Percentiles rank a stretch among this genome's conserved stretches.
Evolutionary conservation across 1,139 yeast species (phyloP).

Genomic region (Zygosaccharomyces pseudobailii): DNA sequence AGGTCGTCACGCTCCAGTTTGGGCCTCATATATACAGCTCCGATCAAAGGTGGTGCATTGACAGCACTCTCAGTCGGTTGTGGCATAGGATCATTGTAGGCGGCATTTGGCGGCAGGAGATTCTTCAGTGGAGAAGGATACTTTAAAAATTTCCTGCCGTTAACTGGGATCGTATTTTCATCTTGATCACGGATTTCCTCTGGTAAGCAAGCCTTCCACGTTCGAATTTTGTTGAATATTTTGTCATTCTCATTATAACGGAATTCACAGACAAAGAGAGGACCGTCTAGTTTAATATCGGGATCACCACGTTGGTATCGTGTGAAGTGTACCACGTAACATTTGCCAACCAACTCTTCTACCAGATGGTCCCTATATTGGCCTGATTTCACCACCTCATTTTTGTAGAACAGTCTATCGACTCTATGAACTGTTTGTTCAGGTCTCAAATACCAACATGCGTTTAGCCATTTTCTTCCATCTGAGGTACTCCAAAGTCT

Average conservation of each 20-base stretch:
- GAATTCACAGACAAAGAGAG: slow-evolving; percentile 90
- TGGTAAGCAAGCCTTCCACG: slow-evolving; percentile 98
- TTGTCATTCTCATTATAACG: slow-evolving; percentile 89
- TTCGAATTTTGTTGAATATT: slow-evolving; percentile 87
- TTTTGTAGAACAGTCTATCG: slow-evolving; percentile 82
- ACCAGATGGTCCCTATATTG: slow-evolving; percentile 93
- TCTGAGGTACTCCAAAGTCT: slow-evolving; percentile 82
- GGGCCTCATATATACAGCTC: slow-evolving; percentile 80
- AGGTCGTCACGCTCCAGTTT: slow-evolving; percentile 71
- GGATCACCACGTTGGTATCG: slow-evolving; percentile 95
- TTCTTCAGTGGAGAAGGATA: slow-evolving; percentile 81
- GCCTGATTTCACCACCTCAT: slow-evolving; percentile 94
- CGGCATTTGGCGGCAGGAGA: slow-evolving; percentile 68
- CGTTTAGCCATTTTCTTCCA: slow-evolving; percentile 83
- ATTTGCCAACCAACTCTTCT: slow-evolving; percentile 84
- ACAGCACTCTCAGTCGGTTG: slow-evolving; percentile 72
- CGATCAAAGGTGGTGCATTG: slow-evolving; percentile 88
- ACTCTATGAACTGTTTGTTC: slow-evolving; percentile 95
- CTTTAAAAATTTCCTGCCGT: slow-evolving; percentile 57
- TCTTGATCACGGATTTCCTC: slow-evolving; percentile 87
- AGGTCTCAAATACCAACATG: slow-evolving; percentile 96
- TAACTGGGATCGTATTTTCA: slow-evolving; percentile 71
- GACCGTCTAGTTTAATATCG: slow-evolving; percentile 70
- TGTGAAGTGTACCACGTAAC: slow-evolving; percentile 91
- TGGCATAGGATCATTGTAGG: slow-evolving; percentile 69